Conservation (phyloP, 2,329 filamentous ascomycete species). For the Colletotrichum echinochloae region DNA sequence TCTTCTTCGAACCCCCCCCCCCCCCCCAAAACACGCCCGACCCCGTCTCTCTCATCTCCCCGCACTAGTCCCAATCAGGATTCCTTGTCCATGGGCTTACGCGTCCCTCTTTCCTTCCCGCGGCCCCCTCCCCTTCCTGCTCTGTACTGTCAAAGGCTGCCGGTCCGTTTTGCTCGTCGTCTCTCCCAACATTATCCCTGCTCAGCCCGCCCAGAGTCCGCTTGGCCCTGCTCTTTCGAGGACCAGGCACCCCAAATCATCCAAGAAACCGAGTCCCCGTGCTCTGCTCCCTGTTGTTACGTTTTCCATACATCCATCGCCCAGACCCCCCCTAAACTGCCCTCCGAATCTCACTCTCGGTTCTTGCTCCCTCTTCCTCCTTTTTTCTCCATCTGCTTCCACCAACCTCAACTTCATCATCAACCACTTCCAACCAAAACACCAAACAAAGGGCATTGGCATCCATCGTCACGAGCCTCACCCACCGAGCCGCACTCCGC, state of each 20-base stretch:
- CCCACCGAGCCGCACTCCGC: neutral
- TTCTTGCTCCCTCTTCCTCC: constrained; percentile 13
- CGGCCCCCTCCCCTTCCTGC: neutral
- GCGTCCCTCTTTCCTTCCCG: constrained; percentile 25
- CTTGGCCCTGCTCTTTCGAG: constrained; percentile 36
- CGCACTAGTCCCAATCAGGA: constrained; percentile 31
- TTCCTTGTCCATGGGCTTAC: constrained; percentile 36
- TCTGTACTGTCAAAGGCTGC: neutral
- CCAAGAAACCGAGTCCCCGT: constrained; percentile 38
- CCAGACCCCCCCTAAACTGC: constrained; percentile 24
- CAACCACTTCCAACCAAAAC: constrained; percentile 1
- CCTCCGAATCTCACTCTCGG: constrained; percentile 25
- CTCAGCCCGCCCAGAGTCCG: constrained; percentile 35
- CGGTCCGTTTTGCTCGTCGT: constrained; percentile 8
- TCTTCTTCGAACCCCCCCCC: constrained; percentile 5
- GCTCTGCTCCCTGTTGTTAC: constrained; percentile 26
- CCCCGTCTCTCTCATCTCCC: constrained; percentile 8
- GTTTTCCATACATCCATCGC: constrained; percentile 33
- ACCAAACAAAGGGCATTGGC: constrained; percentile 32
- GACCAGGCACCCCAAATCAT: constrained; percentile 38
- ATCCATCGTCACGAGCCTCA: constrained; percentile 32
- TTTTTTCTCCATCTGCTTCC: constrained; percentile 16
- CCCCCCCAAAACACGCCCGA: constrained; percentile 22
- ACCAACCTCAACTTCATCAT: constrained; percentile 18
- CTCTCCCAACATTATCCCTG: constrained; percentile 25